Evolutionary conservation across 768 basidiomycete species (phyloP).

Genomic region (Boletus sp.): DNA sequence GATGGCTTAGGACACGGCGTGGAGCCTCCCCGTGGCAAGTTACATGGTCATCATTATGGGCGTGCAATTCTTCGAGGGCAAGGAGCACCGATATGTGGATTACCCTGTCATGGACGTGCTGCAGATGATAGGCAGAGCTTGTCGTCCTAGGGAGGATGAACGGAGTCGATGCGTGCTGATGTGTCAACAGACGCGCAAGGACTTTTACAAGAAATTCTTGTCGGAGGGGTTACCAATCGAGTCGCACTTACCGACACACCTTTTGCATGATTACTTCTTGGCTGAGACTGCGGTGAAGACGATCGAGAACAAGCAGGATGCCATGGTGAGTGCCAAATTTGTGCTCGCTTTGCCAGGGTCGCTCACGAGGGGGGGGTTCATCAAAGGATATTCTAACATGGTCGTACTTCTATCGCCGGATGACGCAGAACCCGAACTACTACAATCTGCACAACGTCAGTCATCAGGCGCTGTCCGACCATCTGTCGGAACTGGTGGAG

Average conservation of each 20-base stretch:
- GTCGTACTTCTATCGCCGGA: conserved; percentile 96
- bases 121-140: conserved; percentile 99
- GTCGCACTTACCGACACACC: conserved; percentile 85
- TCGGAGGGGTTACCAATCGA: conserved; percentile 97
- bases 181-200: conserved; percentile 97
- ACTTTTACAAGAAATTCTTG: conserved; percentile 99
- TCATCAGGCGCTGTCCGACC: conserved; percentile 93
- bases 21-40: conserved; percentile 89
- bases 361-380: neutral
- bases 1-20: conserved; percentile 76
- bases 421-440: conserved; percentile 97
- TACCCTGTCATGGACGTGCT: conserved; percentile 98
- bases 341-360: neutral
- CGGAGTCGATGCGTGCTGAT: conserved; percentile 93
- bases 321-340: conserved; percentile 58
- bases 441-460: conserved; percentile 94
- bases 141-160: conserved; percentile 83
- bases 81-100: conserved; percentile 96
- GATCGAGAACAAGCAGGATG: conserved; percentile 98
- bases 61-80: conserved; percentile 95
- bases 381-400: conserved; percentile 91
- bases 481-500: conserved; percentile 94
- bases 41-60: conserved; percentile 99
- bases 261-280: conserved; percentile 95
- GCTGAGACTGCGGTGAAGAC: conserved; percentile 98